Evolutionary conservation across 2,329 filamentous ascomycete genomes (phyloP).

Genomic region (Venturia oleaginea): DNA sequence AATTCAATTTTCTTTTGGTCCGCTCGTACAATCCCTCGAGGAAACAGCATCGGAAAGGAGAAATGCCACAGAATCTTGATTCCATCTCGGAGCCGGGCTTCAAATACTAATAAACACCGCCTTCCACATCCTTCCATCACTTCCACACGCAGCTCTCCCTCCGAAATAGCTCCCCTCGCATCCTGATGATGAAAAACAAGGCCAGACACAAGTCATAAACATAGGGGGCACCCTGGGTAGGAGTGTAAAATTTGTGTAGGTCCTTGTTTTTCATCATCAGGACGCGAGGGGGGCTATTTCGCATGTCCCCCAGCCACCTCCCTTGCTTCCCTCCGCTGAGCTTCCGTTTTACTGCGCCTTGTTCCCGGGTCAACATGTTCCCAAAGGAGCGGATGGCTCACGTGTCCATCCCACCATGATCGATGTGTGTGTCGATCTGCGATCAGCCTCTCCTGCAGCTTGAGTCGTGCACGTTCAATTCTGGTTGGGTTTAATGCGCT

Average conservation of each 20-base stretch:
- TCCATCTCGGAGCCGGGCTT: not conserved
- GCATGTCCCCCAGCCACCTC: not conserved
- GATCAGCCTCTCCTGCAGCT: constrained; percentile 5
- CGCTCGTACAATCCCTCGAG: not conserved
- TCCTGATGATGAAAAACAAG: no score
- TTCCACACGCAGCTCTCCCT: not conserved
- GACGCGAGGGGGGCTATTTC: no score
- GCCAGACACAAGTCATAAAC: no score
- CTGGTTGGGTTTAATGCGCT: not conserved
- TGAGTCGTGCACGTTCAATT: not conserved
- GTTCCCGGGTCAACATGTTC: not conserved
- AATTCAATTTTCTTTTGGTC: no score
- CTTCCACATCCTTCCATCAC: not conserved
- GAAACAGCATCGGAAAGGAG: not conserved
- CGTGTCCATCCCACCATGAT: not conserved
- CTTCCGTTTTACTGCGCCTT: not conserved
- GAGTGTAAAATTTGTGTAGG: no score
- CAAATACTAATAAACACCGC: not conserved
- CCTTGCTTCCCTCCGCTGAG: not conserved
- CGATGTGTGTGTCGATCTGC: not conserved
- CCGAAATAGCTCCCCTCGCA: no score
- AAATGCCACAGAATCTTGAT: not conserved
- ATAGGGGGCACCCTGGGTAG: no score
- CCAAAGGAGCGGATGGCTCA: not conserved
- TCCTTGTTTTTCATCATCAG: no score